Evolutionary conservation across 2,329 filamentous ascomycete genomes (phyloP).

Genomic region (Mariannaea elegans): DNA sequence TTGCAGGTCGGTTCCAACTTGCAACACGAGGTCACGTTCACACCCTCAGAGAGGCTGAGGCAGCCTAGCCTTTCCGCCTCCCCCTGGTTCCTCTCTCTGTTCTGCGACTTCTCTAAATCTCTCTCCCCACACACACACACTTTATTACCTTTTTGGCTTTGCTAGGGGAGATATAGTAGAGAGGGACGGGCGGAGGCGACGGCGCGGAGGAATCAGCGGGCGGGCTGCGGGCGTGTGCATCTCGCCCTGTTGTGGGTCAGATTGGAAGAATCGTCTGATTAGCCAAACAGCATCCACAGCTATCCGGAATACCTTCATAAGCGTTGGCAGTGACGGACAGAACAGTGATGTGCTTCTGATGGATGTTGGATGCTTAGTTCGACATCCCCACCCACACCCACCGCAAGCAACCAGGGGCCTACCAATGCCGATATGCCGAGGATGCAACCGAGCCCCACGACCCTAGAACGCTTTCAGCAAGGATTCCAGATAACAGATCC

Average conservation of each 20-base stretch:
- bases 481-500: slow-evolving; percentile 23
- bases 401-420: not conserved
- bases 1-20: too few relatives aligned
- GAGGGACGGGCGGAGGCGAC: not conserved
- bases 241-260: not conserved
- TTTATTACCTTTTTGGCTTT: slow-evolving; percentile 1
- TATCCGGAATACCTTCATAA: not conserved
- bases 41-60: not conserved
- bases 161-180: not conserved
- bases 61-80: slow-evolving; percentile 9
- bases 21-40: too few relatives aligned
- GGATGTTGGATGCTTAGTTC: not conserved
- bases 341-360: not conserved
- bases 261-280: slow-evolving; percentile 13
- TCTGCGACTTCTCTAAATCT: not conserved
- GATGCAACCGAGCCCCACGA: slow-evolving; percentile 20
- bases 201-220: not conserved
- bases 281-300: not conserved
- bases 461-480: slow-evolving; percentile 4
- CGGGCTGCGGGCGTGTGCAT: not conserved
- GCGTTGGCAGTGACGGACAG: not conserved
- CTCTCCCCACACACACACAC: not conserved
- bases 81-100: slow-evolving; percentile 5
- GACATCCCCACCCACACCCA: not conserved
- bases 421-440: slow-evolving; percentile 30